phyloP scores from a whole-genome alignment of 306 rosid genomes.

The Betula pendula region DNA sequence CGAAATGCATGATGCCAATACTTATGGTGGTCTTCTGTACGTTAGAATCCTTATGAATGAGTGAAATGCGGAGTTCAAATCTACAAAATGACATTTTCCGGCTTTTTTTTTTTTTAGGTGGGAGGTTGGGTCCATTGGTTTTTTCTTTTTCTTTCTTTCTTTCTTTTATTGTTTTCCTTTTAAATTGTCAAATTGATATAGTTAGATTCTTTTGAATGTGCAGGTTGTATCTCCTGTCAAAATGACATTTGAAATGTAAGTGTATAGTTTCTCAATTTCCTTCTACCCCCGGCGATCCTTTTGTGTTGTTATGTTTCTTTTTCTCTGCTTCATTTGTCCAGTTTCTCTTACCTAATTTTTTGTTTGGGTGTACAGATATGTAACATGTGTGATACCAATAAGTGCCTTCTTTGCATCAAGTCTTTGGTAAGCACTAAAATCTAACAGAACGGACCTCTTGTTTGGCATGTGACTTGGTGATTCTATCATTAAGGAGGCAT shows the following conservation, averaged over 20 bases:
- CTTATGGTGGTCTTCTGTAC: background rate
- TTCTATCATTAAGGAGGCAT: slow-evolving; percentile 1
- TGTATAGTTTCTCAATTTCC: background rate
- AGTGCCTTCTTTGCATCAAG: slow-evolving; percentile 98
- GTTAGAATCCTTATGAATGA: background rate
- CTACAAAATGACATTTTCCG: background rate
- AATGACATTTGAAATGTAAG: slow-evolving; percentile 96
- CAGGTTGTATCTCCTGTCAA: slow-evolving; percentile 93
- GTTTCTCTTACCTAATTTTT: slow-evolving; percentile 11
- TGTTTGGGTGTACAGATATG: slow-evolving; percentile 61
- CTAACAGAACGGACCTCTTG: slow-evolving; percentile 1
- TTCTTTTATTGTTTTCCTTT: too few relatives aligned
- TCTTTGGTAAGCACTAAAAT: slow-evolving; percentile 69
- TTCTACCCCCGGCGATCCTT: background rate
- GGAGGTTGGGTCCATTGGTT: background rate
- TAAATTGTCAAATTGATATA: slow-evolving; percentile 7
- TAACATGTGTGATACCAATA: slow-evolving; percentile 87
- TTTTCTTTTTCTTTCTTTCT: background rate
- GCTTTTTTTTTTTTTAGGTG: background rate
- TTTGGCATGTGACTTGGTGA: slow-evolving; percentile 2
- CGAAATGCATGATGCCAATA: background rate
- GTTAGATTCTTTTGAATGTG: slow-evolving; percentile 25
- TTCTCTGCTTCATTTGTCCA: slow-evolving; percentile 3
- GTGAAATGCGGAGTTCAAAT: background rate
- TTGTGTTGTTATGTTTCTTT: background rate